These are phyloP conservation scores for Rhizophagus sp. DNA, from an alignment of 192 early-diverging fungal species.

Conservation along the genomic window DNA sequence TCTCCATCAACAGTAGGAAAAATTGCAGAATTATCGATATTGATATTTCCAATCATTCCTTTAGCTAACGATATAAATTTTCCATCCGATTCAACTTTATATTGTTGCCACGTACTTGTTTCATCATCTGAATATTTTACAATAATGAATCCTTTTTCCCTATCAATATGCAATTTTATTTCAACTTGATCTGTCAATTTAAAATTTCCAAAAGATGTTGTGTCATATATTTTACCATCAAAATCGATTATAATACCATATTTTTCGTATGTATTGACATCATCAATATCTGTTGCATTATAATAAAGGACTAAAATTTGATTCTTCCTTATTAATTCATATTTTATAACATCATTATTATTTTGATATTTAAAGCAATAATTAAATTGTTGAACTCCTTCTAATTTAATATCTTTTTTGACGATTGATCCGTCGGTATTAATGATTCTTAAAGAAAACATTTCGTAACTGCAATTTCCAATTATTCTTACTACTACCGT, in stretches of 20 bases:
- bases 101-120: background rate
- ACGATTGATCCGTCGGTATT: background rate
- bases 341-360: background rate
- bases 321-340: background rate
- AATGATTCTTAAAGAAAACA: background rate
- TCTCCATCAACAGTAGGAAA: background rate
- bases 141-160: background rate
- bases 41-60: background rate
- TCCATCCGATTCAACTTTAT: background rate
- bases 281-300: background rate
- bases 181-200: background rate
- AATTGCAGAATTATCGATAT: background rate
- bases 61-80: background rate
- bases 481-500: background rate
- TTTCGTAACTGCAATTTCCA: background rate
- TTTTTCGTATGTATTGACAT: background rate
- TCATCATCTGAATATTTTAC: background rate
- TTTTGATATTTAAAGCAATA: background rate
- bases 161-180: background rate
- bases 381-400: background rate
- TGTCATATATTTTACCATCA: background rate
- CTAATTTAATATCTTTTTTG: background rate
- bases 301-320: background rate
- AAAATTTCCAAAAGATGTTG: background rate
- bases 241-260: background rate